Base-by-base conservation (phyloP, 1,284 basidiomycete species). In the Hymenochaete sp. region DNA sequence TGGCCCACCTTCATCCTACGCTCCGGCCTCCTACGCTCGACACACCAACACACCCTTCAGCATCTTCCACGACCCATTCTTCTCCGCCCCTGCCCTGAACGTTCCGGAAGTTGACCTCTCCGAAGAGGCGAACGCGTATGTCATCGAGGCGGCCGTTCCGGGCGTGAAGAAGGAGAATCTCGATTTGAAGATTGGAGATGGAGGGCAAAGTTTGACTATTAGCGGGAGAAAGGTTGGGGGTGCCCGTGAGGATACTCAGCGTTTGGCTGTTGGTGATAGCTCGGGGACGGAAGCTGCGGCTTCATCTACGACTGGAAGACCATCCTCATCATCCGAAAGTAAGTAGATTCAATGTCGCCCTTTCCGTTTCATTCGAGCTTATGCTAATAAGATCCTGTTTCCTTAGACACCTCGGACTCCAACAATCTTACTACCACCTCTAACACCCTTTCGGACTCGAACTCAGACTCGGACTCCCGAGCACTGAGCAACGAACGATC, bases 91-190 rank as follows among this genome's bases (percentile, higher is more conserved):
- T 44, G 45, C 26, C 48, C 70, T 26, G 14, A 39, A 39, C 41
- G 41, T 40, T 22, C 81, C 81, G 3, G 72, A 76, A 0, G 65
- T 86, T 9, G 80, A 87, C 50, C 60, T 87, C 2, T 67, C 71
- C 2, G 84, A 88, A 55, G 72, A 80, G 47, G 75, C 71, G 3
- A 69, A 76, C 59, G 67, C 71, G 37, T 86, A 81, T 54, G 54
- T 85, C 40, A 65, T 88, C 35, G 79, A 85, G 56, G 83, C 83
- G 1, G 85, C 88, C 57, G 58, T 88, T 35, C 85, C 84, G 6
- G 84, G 84, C 1, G 77, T 87, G 16, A 79, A 77, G 62, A 86
- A 80, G 65, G 84, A 87, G 56, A 76, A 86, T 55, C 57, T 88
- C 8, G 73, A 82, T 48, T 72, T 88, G 40, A 70, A 74, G 13